Evolutionary conservation across 2,329 filamentous ascomycete species (phyloP).

Genomic region (Alternaria sp.): DNA sequence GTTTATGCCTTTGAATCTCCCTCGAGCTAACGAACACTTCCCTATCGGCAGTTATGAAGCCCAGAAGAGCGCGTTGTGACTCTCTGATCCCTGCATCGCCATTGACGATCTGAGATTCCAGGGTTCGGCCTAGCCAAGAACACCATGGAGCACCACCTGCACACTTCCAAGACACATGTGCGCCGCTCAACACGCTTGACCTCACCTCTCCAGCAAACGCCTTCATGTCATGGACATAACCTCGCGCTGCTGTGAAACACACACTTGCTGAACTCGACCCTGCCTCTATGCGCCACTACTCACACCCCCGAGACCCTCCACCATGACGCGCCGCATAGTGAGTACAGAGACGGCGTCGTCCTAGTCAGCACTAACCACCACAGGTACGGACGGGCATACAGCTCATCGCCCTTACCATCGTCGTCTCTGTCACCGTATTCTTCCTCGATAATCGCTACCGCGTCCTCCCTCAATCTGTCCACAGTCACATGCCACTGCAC

Average conservation of each 20-base stretch:
- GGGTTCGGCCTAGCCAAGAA: conserved; percentile 31
- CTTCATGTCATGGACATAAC: conserved; percentile 27
- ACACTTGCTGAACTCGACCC: conserved; percentile 12
- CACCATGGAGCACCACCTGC: conserved; percentile 18
- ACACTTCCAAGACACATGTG: conserved; percentile 5
- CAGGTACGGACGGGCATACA: conserved; percentile 74
- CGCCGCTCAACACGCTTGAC: conserved; percentile 3
- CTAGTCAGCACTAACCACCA: conserved; percentile 22
- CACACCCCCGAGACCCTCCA: conserved; percentile 25
- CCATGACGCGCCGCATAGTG: conserved; percentile 54
- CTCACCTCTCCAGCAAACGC: not conserved
- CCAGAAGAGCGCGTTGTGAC: not conserved
- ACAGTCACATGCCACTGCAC: conserved; percentile 83
- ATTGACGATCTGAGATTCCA: conserved; percentile 25
- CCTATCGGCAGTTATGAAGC: not conserved
- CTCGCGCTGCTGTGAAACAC: conserved; percentile 6
- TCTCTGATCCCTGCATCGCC: conserved; percentile 18
- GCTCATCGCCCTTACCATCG: conserved; percentile 70
- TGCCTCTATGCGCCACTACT: conserved; percentile 23
- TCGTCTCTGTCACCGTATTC: conserved; percentile 74
- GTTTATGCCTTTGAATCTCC: no score
- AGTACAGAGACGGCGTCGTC: conserved; percentile 8
- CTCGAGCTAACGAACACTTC: no score
- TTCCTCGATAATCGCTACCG: conserved; percentile 89
- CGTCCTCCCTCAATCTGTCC: conserved; percentile 84